phyloP scores from a whole-genome alignment of 1,284 basidiomycete species.

The Heterobasidion occidentale region DNA sequence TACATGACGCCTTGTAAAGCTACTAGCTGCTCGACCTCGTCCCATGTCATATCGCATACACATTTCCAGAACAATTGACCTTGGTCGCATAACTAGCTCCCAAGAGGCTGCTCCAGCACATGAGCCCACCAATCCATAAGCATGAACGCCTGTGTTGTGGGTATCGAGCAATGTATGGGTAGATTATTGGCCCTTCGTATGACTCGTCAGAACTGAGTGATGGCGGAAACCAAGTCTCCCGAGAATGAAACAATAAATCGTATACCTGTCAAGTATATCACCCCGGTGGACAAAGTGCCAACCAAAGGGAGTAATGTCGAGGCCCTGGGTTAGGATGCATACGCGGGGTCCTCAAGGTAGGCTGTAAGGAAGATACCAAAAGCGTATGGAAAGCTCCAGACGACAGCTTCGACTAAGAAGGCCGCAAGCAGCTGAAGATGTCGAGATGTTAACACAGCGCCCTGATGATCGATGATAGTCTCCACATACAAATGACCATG shows the following conservation, averaged over 20 bases:
- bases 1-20: constrained; percentile 31
- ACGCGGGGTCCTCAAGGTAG: constrained; percentile 21
- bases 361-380: constrained; percentile 26
- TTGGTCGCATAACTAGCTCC: constrained; percentile 26
- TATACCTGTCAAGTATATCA: constrained; percentile 26
- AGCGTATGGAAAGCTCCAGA: constrained; percentile 30
- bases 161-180: constrained; percentile 22
- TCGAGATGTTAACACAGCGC: background rate
- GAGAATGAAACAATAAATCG: background rate
- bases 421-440: constrained; percentile 20
- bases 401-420: constrained; percentile 27
- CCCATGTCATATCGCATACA: background rate
- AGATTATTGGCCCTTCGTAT: constrained; percentile 16
- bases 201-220: background rate
- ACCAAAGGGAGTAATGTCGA: constrained; percentile 24
- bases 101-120: constrained; percentile 24
- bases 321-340: constrained; percentile 16
- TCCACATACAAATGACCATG: constrained; percentile 21
- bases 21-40: constrained; percentile 24
- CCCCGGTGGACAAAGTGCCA: constrained; percentile 23
- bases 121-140: constrained; percentile 23
- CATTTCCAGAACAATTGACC: background rate
- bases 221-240: background rate
- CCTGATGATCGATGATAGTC: background rate
- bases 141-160: constrained; percentile 19